Base-by-base conservation (phyloP, 1,139 yeast species). In the Scheffersomyces lignicola region DNA sequence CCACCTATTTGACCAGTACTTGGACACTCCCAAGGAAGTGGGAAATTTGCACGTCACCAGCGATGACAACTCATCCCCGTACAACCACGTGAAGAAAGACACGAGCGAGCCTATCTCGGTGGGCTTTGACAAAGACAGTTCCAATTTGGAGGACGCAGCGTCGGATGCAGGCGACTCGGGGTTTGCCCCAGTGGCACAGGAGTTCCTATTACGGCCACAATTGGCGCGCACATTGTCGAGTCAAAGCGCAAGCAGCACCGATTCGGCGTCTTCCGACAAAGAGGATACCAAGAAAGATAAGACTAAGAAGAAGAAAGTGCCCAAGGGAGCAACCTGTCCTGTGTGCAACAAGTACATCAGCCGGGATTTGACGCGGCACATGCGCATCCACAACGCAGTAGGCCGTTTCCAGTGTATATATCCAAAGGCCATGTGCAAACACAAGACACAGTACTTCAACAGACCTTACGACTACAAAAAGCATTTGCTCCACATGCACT, bases 401-500 rank as follows among this genome's bases (percentile, higher is more conserved):
- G 75, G 76, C 2, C 45, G 76, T 13, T 70, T 70, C 41, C 68
- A 64, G 47, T 70, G 76, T 45, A 69, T 69, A 17, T 70, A 62
- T 41, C 75, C 76, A 1, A 59, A 60, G 33, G 51, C 47, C 13
- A 58, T 56, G 59, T 70, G 76, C 49, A 65, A 56, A 41, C 76
- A 70, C 45, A 65, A 67, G 42, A 68, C 74, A 0, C 67, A 69
- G 31, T 58, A 69, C 40, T 70, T 70, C 42, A 70, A 70, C 46
- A 56, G 76, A 29, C 76, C 76, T 2, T 70, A 70, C 44, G 76
- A 70, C 48, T 70, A 66, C 56, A 70, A 70, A 42, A 70, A 70
- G 38, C 76, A 70, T 44, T 52, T 70, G 34, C 56, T 70, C 26
- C 74, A 69, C 41, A 59, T 62, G 43, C 76, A 70, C 44, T 70